Conservation (phyloP, 495 filamentous ascomycete genomes). For the Aspergillus egyptiacus region DNA sequence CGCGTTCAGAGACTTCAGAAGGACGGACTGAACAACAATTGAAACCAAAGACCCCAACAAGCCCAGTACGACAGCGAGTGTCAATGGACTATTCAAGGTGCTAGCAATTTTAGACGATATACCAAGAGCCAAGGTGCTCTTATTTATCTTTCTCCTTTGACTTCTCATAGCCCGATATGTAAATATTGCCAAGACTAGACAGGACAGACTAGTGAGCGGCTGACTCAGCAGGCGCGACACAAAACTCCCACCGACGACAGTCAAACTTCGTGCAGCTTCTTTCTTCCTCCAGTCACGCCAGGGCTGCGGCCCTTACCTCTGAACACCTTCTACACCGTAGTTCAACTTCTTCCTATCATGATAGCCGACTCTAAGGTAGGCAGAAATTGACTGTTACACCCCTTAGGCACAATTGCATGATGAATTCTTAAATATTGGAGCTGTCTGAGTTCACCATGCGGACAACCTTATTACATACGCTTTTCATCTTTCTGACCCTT, state of each 20-base stretch:
- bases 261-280: slow-evolving; percentile 15
- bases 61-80: no score
- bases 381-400: slow-evolving; percentile 2
- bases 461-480: slow-evolving; percentile 47
- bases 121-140: no score
- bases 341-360: slow-evolving; percentile 25
- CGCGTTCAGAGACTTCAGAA: no score
- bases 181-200: neutral
- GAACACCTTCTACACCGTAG: slow-evolving; percentile 9
- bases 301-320: slow-evolving; percentile 36
- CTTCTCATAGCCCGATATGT: no score
- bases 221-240: slow-evolving; percentile 27
- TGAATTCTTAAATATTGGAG: slow-evolving; percentile 82
- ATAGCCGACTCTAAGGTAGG: slow-evolving; percentile 35
- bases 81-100: no score
- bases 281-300: slow-evolving; percentile 20
- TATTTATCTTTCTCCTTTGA: no score
- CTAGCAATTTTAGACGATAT: no score
- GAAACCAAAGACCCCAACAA: no score
- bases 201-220: slow-evolving; percentile 1
- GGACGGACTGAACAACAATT: no score
- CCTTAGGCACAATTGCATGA: slow-evolving; percentile 38
- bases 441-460: slow-evolving; percentile 75
- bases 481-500: slow-evolving; percentile 34
- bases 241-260: slow-evolving; percentile 19